These are phyloP conservation scores for Sanchytrium tribonematis DNA, from an alignment of 371 early-diverging fungal genomes.

Conservation along the genomic window DNA sequence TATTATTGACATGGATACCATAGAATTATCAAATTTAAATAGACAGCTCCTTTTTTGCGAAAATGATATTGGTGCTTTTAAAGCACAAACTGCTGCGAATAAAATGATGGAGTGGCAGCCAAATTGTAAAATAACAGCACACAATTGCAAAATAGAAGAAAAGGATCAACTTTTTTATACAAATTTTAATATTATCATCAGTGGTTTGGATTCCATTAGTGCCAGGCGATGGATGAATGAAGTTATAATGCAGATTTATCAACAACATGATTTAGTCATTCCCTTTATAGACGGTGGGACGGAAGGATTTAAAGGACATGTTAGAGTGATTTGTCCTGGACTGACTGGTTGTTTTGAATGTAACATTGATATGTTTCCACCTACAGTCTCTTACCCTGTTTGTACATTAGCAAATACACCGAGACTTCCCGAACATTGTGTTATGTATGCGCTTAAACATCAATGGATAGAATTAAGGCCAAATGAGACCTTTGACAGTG, in stretches of 20 bases:
- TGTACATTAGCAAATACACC: conserved; percentile 53
- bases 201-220: conserved; percentile 78
- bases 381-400: conserved; percentile 26
- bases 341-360: conserved; percentile 57
- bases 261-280: conserved; percentile 38
- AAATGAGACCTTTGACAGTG: conserved; percentile 56
- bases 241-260: conserved; percentile 40
- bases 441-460: conserved; percentile 55
- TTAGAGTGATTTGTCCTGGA: conserved; percentile 57
- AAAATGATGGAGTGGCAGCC: conserved; percentile 57
- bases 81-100: conserved; percentile 60
- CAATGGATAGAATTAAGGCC: conserved; percentile 43
- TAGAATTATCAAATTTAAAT: conserved; percentile 42
- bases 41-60: conserved; percentile 41
- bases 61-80: conserved; percentile 31
- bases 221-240: conserved; percentile 91
- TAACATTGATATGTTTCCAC: conserved; percentile 36
- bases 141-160: conserved; percentile 41
- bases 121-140: conserved; percentile 3
- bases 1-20: conserved; percentile 49
- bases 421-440: conserved; percentile 61
- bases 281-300: conserved; percentile 87
- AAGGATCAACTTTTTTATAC: conserved; percentile 66
- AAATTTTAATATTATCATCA: conserved; percentile 57
- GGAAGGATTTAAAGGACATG: conserved; percentile 83